Evolutionary conservation across 768 basidiomycete genomes (phyloP).

Genomic region (Lactifluus rugatus): DNA sequence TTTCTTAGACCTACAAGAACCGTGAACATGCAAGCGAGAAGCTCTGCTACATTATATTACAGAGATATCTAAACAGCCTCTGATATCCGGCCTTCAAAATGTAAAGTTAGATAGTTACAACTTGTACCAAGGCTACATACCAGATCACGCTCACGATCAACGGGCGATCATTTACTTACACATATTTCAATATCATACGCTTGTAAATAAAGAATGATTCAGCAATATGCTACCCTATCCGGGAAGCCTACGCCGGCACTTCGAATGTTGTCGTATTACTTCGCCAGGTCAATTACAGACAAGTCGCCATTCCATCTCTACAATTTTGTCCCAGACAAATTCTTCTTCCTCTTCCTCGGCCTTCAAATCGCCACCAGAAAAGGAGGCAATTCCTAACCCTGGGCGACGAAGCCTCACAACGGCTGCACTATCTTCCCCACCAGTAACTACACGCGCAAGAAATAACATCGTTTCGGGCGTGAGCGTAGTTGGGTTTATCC

Average conservation of each 20-base stretch:
- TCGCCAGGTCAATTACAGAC: neutral
- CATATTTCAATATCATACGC: neutral
- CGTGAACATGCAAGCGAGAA: neutral
- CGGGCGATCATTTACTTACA: neutral
- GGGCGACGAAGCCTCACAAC: slow-evolving; percentile 21
- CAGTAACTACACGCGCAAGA: slow-evolving; percentile 32
- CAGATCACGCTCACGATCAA: neutral
- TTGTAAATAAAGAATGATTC: neutral
- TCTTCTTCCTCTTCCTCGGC: slow-evolving; percentile 15
- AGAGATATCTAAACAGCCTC: neutral
- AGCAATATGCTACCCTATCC: neutral
- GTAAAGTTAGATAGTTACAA: slow-evolving; percentile 1
- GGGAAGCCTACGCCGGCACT: neutral
- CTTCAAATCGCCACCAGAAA: slow-evolving; percentile 6
- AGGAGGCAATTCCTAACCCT: slow-evolving; percentile 5
- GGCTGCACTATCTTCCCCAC: slow-evolving; percentile 20
- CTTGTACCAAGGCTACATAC: slow-evolving; percentile 11
- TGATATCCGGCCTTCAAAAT: slow-evolving; percentile 5
- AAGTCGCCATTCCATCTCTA: slow-evolving; percentile 13
- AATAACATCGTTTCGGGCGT: slow-evolving; percentile 49
- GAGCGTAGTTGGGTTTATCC: slow-evolving; percentile 46
- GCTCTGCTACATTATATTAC: slow-evolving; percentile 4
- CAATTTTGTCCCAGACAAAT: slow-evolving; percentile 7
- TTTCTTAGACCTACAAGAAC: neutral
- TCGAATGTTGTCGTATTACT: neutral